A percentile compares a stretch with the other conserved stretches of the same genome.
These are phyloP conservation scores for Eremothecium gossypii DNA, from an alignment of 1,139 yeast genomes.

Conservation along the genomic window DNA sequence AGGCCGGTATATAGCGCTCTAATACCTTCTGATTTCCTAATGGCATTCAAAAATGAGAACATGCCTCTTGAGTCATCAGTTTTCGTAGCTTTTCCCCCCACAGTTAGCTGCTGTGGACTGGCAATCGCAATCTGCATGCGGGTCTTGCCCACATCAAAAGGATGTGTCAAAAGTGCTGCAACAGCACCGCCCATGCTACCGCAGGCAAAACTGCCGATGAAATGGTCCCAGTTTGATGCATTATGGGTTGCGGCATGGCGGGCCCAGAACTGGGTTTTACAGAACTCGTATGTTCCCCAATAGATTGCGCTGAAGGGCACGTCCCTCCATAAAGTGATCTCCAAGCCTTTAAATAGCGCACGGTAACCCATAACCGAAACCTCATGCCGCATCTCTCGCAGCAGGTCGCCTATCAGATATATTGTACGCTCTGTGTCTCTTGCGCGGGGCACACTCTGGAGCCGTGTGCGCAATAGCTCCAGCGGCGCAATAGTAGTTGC, in stretches of 20 bases:
- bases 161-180: constrained; percentile 84
- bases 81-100: constrained; percentile 2
- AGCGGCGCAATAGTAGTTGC: constrained; percentile 83
- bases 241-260: not conserved
- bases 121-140: constrained; percentile 59
- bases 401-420: constrained; percentile 38
- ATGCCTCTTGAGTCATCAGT: constrained; percentile 30
- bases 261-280: constrained; percentile 22
- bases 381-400: constrained; percentile 49
- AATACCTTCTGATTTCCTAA: constrained; percentile 63
- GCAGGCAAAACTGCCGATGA: constrained; percentile 65
- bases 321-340: constrained; percentile 89
- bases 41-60: constrained; percentile 55
- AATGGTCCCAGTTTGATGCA: constrained; percentile 41
- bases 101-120: constrained; percentile 14
- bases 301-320: constrained; percentile 94
- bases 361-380: constrained; percentile 48
- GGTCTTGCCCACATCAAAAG: constrained; percentile 96
- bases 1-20: constrained; percentile 76
- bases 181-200: constrained; percentile 80
- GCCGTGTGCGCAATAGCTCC: constrained; percentile 76
- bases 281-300: constrained; percentile 77
- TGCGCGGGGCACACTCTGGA: constrained; percentile 69
- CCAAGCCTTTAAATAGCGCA: constrained; percentile 74
- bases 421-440: constrained; percentile 25